A percentile compares a stretch with the other conserved stretches of the same genome.
phyloP scores from a whole-genome alignment of 1,139 yeast genomes.

The Candida mesenterica region DNA sequence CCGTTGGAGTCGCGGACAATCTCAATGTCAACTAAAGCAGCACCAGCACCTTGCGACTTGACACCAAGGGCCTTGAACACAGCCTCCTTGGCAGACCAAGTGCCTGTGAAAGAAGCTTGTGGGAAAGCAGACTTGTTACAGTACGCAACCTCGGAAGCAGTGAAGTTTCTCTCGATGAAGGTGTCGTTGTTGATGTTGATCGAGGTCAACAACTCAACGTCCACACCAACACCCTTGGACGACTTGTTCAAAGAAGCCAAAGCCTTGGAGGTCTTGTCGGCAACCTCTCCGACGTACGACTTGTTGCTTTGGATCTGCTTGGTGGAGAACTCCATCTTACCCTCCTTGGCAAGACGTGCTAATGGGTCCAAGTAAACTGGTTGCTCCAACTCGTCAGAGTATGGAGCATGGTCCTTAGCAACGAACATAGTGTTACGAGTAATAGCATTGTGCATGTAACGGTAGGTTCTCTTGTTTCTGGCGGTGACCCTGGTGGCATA shows the following conservation, averaged over 20 bases:
- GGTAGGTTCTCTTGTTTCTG: constrained; percentile 88
- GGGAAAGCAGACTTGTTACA: constrained; percentile 72
- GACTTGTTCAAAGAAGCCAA: constrained; percentile 47
- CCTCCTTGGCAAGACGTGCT: constrained; percentile 71
- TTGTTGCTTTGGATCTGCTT: constrained; percentile 37
- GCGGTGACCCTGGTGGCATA: constrained; percentile 70
- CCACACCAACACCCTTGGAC: constrained; percentile 88
- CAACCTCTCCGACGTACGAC: constrained; percentile 34
- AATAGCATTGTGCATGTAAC: constrained; percentile 95
- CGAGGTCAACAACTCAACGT: constrained; percentile 83
- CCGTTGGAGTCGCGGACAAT: constrained; percentile 72
- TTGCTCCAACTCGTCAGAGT: constrained; percentile 81
- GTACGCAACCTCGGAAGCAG: constrained; percentile 73
- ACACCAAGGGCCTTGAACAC: constrained; percentile 95
- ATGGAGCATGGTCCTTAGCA: constrained; percentile 93
- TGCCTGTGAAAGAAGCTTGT: constrained; percentile 91
- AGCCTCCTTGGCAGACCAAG: constrained; percentile 99
- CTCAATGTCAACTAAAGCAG: constrained; percentile 87
- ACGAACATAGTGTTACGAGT: constrained; percentile 88
- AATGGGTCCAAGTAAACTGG: constrained; percentile 93
- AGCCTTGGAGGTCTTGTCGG: constrained; percentile 49
- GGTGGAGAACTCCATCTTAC: constrained; percentile 43
- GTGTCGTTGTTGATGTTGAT: constrained; percentile 84
- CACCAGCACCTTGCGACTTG: constrained; percentile 91
- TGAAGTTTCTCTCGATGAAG: constrained; percentile 89